Conservation (phyloP, 352 stramenopile species). For the Paralagenidium karlingii region DNA sequence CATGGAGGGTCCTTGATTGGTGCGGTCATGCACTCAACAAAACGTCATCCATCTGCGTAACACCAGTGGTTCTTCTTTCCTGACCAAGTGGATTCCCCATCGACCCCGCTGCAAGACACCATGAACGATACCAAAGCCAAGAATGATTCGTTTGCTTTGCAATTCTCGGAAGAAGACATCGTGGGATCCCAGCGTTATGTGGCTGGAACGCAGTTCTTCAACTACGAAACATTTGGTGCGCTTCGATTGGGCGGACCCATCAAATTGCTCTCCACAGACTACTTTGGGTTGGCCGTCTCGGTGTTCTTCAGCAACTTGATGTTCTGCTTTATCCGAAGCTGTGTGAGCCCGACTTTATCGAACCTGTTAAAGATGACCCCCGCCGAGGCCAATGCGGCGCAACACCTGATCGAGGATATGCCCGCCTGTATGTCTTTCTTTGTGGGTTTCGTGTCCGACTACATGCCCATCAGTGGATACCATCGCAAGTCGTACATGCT, state of each 20-base stretch:
- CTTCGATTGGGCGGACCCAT: constrained; percentile 42
- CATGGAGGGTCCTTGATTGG: too few relatives aligned
- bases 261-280: constrained; percentile 41
- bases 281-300: constrained; percentile 39
- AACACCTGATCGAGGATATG: constrained; percentile 68
- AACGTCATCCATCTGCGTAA: too few relatives aligned
- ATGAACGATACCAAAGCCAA: too few relatives aligned
- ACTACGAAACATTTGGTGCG: constrained; percentile 59
- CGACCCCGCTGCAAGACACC: too few relatives aligned
- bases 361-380: constrained; percentile 43
- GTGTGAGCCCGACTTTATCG: constrained; percentile 53
- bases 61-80: too few relatives aligned
- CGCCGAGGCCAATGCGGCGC: constrained; percentile 34
- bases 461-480: constrained; percentile 73
- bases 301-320: constrained; percentile 35
- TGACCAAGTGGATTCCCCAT: too few relatives aligned
- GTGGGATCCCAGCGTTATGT: constrained; percentile 39
- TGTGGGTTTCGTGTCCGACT: constrained; percentile 76
- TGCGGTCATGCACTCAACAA: too few relatives aligned
- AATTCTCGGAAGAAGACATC: too few relatives aligned
- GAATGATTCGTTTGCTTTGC: too few relatives aligned
- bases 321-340: constrained; percentile 53
- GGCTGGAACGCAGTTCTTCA: constrained; percentile 57
- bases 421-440: constrained; percentile 81
- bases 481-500: constrained; percentile 88